Percentiles rank a stretch among this genome's conserved stretches.
phyloP scores from a whole-genome alignment of 2,329 filamentous ascomycete species.

The Cordyceps tenuipes region DNA sequence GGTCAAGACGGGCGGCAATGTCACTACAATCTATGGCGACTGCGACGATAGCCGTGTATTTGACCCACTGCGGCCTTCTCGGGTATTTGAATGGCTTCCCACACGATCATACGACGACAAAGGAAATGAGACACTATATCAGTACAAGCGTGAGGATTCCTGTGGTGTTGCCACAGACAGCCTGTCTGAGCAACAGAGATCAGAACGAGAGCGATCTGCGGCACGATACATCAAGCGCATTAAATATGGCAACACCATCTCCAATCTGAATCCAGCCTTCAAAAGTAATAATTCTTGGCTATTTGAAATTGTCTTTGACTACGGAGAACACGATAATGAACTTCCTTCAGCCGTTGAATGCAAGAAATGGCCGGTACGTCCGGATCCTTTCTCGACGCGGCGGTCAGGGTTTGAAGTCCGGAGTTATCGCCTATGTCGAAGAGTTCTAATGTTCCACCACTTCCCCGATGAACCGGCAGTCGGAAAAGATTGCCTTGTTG shows the following conservation, averaged over 20 bases:
- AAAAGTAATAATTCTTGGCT: conserved; percentile 17
- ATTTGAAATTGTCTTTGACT: conserved; percentile 27
- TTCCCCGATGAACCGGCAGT: conserved; percentile 18
- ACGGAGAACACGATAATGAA: conserved; percentile 23
- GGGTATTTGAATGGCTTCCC: conserved; percentile 20
- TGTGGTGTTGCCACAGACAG: conserved; percentile 7
- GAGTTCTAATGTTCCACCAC: conserved; percentile 28
- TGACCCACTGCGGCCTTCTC: conserved; percentile 4
- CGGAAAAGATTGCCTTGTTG: conserved; percentile 16
- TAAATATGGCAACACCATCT: conserved; percentile 17
- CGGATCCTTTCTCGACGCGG: conserved; percentile 23
- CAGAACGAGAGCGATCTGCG: neutral
- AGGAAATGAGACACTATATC: conserved; percentile 18
- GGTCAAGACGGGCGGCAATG: conserved; percentile 1
- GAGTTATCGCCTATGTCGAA: conserved; percentile 21
- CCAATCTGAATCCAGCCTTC: neutral
- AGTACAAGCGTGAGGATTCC: conserved; percentile 15
- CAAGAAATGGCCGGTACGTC: conserved; percentile 16
- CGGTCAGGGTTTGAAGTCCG: conserved; percentile 24
- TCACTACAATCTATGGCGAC: conserved; percentile 14
- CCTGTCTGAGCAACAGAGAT: neutral
- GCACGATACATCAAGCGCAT: conserved; percentile 17
- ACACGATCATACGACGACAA: conserved; percentile 15
- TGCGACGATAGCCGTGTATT: conserved; percentile 9
- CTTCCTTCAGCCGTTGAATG: conserved; percentile 14